Percentiles rank a stretch among this genome's conserved stretches.
These are phyloP conservation scores for Colletotrichum navitas DNA, from an alignment of 2,329 filamentous ascomycete genomes.

Conservation along the genomic window DNA sequence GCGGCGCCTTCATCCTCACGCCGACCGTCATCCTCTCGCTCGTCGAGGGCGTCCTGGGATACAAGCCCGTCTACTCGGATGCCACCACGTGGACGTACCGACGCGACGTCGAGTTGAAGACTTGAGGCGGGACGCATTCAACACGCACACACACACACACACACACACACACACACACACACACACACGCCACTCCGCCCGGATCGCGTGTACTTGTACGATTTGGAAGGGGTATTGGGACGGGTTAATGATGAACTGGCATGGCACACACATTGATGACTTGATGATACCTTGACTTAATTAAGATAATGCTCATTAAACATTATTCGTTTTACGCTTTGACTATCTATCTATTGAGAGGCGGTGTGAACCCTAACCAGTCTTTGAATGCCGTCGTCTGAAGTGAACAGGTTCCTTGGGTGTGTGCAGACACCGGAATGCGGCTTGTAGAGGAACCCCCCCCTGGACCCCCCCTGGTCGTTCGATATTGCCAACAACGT, in stretches of 20 bases:
- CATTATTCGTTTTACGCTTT: neutral
- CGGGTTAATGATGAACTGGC: neutral
- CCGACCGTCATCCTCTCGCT: constrained; percentile 60
- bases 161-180: too few species aligned
- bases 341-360: neutral
- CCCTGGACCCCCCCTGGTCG: neutral
- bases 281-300: constrained; percentile 4
- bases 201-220: constrained; percentile 1
- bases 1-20: constrained; percentile 52
- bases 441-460: neutral
- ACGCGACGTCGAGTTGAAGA: constrained; percentile 36
- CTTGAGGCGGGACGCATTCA: neutral
- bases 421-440: neutral
- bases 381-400: neutral
- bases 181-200: neutral
- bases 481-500: neutral
- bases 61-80: constrained; percentile 49
- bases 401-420: neutral
- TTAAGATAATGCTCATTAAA: neutral
- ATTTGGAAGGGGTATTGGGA: neutral
- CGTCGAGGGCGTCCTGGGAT: constrained; percentile 62
- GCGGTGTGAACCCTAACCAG: too few species aligned
- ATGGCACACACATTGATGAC: constrained; percentile 6
- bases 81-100: constrained; percentile 42
- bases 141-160: neutral